These are phyloP conservation scores for Plasmodiophora brassicae DNA, from an alignment of 208 protist species.

Conservation along the genomic window DNA sequence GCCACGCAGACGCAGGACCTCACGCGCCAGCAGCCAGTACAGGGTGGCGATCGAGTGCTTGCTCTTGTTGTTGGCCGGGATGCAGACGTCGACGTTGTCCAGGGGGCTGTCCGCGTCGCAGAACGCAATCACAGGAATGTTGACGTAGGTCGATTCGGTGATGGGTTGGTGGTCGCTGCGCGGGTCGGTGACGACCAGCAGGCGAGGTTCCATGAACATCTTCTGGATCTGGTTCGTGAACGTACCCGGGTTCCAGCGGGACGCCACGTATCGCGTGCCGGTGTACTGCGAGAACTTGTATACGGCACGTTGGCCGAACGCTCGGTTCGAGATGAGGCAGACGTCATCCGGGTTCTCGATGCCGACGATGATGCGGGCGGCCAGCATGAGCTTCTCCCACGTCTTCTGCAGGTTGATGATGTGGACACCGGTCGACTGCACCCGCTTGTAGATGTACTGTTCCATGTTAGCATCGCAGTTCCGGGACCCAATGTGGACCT, in stretches of 20 bases:
- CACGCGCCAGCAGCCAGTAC: conserved; percentile 96
- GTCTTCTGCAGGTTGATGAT: conserved; percentile 96
- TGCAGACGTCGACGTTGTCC: conserved; percentile 93
- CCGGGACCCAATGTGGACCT: conserved; percentile 89
- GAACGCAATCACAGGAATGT: conserved; percentile 98
- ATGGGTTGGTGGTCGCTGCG: conserved; percentile 83
- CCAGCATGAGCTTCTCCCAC: conserved; percentile 97
- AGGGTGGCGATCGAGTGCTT: conserved; percentile 92
- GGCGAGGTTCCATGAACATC: conserved; percentile 94
- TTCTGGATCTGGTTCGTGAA: conserved; percentile 98
- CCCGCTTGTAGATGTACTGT: conserved; percentile 29
- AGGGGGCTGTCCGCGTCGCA: conserved; percentile 94
- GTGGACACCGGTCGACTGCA: conserved; percentile 72
- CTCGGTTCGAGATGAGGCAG: conserved; percentile 83
- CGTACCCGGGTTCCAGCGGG: conserved; percentile 94
- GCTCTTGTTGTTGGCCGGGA: conserved; percentile 69
- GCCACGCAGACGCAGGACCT: conserved; percentile 91
- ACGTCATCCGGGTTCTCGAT: conserved; percentile 97
- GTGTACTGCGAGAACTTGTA: conserved; percentile 91
- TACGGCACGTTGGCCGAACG: conserved; percentile 49
- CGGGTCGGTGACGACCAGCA: conserved; percentile 94
- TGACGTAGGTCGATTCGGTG: conserved; percentile 86
- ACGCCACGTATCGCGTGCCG: conserved; percentile 78
- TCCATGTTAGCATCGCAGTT: conserved; percentile 85
- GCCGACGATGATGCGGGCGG: conserved; percentile 92